These are phyloP conservation scores for Stephanodiscus minutulus DNA, from an alignment of 108 stramenopile genomes.

Conservation along the genomic window DNA sequence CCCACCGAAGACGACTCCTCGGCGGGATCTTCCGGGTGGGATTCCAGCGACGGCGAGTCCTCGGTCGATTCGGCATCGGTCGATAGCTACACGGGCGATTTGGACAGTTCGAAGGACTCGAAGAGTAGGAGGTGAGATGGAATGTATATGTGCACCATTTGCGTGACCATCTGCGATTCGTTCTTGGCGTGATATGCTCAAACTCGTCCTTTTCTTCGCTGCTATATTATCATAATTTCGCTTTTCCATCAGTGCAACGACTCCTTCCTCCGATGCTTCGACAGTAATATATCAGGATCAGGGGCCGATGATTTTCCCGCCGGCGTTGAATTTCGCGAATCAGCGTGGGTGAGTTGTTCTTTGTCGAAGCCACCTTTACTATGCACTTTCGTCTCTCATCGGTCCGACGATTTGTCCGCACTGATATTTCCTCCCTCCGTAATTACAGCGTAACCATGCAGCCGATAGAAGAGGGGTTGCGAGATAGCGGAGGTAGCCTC, in stretches of 20 bases:
- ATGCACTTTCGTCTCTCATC: neutral
- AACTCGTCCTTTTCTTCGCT: no score
- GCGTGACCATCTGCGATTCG: no score
- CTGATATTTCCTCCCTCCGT: neutral
- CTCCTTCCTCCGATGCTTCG: slow-evolving; percentile 6
- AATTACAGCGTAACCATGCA: slow-evolving; percentile 36
- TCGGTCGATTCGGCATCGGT: slow-evolving; percentile 31
- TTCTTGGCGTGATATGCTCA: no score
- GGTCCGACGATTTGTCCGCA: neutral
- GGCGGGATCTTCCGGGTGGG: slow-evolving; percentile 49
- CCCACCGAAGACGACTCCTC: slow-evolving; percentile 39
- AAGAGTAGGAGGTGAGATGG: neutral
- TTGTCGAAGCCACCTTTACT: neutral
- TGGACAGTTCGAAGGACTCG: slow-evolving; percentile 11
- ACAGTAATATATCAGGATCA: slow-evolving; percentile 25
- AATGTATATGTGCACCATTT: no score
- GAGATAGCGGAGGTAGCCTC: slow-evolving; percentile 6
- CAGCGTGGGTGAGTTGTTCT: slow-evolving; percentile 26
- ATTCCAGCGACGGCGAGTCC: slow-evolving; percentile 37
- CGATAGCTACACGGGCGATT: slow-evolving; percentile 30
- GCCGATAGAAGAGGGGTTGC: slow-evolving; percentile 20
- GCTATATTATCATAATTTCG: no score
- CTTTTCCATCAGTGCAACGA: no score
- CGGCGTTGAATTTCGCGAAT: slow-evolving; percentile 27
- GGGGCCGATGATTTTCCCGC: slow-evolving; percentile 18